Evolutionary conservation across 352 stramenopile genomes (phyloP).

Genomic region (Globisporangium paddicum): DNA sequence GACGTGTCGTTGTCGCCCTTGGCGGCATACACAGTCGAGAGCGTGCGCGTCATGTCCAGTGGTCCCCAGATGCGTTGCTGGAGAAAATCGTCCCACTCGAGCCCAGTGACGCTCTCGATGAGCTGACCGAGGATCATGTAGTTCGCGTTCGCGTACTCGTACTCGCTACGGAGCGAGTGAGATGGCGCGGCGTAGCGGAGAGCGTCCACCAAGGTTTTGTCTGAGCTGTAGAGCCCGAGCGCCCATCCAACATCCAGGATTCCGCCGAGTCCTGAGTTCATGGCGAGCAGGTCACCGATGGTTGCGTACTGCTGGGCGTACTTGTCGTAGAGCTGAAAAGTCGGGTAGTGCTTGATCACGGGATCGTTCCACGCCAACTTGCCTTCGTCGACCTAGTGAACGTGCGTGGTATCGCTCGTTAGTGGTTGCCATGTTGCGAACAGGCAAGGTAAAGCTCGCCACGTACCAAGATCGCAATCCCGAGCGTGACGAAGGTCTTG

Average conservation of each 20-base stretch:
- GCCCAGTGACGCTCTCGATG: slow-evolving; percentile 37
- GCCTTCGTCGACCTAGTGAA: slow-evolving; percentile 45
- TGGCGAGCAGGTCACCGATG: slow-evolving; percentile 43
- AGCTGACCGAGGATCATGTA: slow-evolving; percentile 59
- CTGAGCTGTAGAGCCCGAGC: slow-evolving; percentile 19
- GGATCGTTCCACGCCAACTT: slow-evolving; percentile 48
- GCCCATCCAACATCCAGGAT: slow-evolving; percentile 14
- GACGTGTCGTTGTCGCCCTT: slow-evolving; percentile 1
- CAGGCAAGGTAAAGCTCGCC: too few relatives aligned
- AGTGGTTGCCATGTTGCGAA: too few relatives aligned
- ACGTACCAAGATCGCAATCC: slow-evolving; percentile 6
- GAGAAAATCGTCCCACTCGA: slow-evolving; percentile 49
- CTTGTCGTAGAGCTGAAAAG: slow-evolving; percentile 51
- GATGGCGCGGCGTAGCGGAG: slow-evolving; percentile 33
- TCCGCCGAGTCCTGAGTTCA: slow-evolving; percentile 43
- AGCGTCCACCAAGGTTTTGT: slow-evolving; percentile 30
- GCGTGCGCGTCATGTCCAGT: slow-evolving; percentile 55
- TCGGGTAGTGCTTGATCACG: slow-evolving; percentile 51
- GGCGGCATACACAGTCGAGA: not conserved
- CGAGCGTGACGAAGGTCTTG: slow-evolving; percentile 61
- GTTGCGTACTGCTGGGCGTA: slow-evolving; percentile 48
- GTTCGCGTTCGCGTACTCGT: slow-evolving; percentile 62
- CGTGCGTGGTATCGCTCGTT: too few relatives aligned
- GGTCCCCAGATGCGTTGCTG: slow-evolving; percentile 46
- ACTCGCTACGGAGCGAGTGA: slow-evolving; percentile 37